Base-by-base conservation (phyloP, 768 basidiomycete genomes). In the Xerocomellus chrysenteron region DNA sequence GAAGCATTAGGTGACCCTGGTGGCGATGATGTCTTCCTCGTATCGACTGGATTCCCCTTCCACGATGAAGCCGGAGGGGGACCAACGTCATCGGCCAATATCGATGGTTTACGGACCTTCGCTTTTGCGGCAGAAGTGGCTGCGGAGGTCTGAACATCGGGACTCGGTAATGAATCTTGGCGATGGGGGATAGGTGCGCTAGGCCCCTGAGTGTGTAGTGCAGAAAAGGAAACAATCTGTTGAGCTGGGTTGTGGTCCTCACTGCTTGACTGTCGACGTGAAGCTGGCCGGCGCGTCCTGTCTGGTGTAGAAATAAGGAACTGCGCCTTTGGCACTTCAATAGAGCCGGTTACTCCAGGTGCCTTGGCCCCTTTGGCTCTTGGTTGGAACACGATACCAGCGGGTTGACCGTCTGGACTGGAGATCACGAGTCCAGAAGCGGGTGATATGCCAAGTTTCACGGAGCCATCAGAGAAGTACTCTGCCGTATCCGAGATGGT, bases 351-450 rank as follows among this genome's bases (percentile, higher is more conserved):
- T 26, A 72, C 73, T 43, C 74, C 76, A 47, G 69, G 65, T 10
- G 62, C 52, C 56, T 62, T 73, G 66, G 69, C 13, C 60, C 77
- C 69, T 74, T 82, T 60, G 59, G 71, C 75, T 32, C 81, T 79
- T 2, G 95, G 96, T 59, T 94, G 90, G 73, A 98, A 99, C 76
- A 94, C 92, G 55, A 99, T 95, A 12, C 94, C 96, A n/a, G 92
- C 82, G 3, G 93, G 91, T 62, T 93, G 86, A 0, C 96, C 96
- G 69, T 96, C 94, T 2, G 94, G 92, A 65, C 88, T 92, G 62
- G 95, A 91, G 37, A 98, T 89, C 49, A 98, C 82, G 8, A 96
- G 80, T 0, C 95, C 95, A 12, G 92, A 90, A 6, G 90, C 87
- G 5, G 90, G 86, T 0, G 90, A 87, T 4, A 82, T 76, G 4